A percentile compares a stretch with the other conserved stretches of the same genome.
These are phyloP conservation scores for Epichloe typhina DNA, from an alignment of 2,329 filamentous ascomycete species.

Conservation along the genomic window DNA sequence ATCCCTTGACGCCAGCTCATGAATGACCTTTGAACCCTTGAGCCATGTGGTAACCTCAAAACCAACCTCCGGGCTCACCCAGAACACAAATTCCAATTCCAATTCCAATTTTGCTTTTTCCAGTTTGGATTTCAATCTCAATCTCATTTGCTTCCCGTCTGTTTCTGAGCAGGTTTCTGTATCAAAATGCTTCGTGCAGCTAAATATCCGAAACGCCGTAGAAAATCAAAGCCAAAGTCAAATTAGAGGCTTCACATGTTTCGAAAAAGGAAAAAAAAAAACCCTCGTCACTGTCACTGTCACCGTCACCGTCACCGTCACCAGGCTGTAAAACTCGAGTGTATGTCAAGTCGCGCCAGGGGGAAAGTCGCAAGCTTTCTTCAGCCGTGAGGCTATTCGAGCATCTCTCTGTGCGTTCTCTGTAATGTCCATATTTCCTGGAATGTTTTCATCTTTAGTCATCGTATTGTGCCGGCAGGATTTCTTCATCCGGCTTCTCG, in stretches of 20 bases:
- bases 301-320: too few relatives aligned
- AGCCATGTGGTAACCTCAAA: too few relatives aligned
- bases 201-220: neutral
- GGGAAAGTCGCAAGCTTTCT: neutral
- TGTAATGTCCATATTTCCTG: neutral
- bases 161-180: neutral
- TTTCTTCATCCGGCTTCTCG: neutral
- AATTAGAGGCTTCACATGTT: neutral
- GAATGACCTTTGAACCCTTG: too few relatives aligned
- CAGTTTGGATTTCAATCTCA: too few relatives aligned
- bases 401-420: neutral
- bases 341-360: neutral
- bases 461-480: neutral
- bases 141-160: neutral
- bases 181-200: neutral
- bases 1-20: too few relatives aligned
- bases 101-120: too few relatives aligned
- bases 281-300: too few relatives aligned
- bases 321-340: neutral
- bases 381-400: constrained; percentile 3
- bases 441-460: neutral
- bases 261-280: neutral
- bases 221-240: neutral
- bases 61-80: too few relatives aligned
- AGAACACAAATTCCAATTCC: too few relatives aligned